A percentile compares a stretch with the other conserved stretches of the same genome.
Conservation (phyloP, 345 rosid genomes). For the Kernera saxatilis region DNA sequence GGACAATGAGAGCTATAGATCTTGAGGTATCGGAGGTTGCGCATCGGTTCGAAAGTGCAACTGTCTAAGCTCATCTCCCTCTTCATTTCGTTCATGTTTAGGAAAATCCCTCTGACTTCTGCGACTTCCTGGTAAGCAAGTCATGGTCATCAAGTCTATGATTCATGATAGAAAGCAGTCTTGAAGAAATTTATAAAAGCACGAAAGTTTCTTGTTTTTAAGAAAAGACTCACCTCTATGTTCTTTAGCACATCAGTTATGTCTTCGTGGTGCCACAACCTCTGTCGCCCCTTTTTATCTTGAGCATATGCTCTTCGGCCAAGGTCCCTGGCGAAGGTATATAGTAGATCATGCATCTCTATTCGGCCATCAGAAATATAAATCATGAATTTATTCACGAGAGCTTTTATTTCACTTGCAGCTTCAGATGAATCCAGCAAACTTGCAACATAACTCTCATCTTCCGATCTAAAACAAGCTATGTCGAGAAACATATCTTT, state of each 20-base stretch:
- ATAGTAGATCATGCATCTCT: slow-evolving; percentile 30
- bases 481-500: slow-evolving; percentile 31
- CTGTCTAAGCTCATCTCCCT: background rate
- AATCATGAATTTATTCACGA: slow-evolving; percentile 21
- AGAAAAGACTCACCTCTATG: background rate
- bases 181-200: background rate
- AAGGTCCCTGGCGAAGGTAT: slow-evolving; percentile 6
- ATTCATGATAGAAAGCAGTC: background rate
- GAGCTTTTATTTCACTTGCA: background rate
- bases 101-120: background rate
- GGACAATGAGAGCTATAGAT: background rate
- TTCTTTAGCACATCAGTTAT: background rate
- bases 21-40: slow-evolving; percentile 9
- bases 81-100: background rate
- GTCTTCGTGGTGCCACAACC: background rate
- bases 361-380: background rate
- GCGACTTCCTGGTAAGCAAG: too few relatives aligned
- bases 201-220: background rate
- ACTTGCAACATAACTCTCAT: background rate
- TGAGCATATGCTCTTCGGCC: background rate
- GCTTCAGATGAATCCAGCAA: slow-evolving; percentile 4
- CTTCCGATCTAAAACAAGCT: slow-evolving; percentile 20
- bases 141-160: too few relatives aligned
- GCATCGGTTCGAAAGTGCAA: slow-evolving; percentile 11
- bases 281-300: background rate